Evolutionary conservation across 2,329 filamentous ascomycete species (phyloP), one percentile per base, ranked within the genome.

Genomic region (Paraphoma sp.): DNA sequence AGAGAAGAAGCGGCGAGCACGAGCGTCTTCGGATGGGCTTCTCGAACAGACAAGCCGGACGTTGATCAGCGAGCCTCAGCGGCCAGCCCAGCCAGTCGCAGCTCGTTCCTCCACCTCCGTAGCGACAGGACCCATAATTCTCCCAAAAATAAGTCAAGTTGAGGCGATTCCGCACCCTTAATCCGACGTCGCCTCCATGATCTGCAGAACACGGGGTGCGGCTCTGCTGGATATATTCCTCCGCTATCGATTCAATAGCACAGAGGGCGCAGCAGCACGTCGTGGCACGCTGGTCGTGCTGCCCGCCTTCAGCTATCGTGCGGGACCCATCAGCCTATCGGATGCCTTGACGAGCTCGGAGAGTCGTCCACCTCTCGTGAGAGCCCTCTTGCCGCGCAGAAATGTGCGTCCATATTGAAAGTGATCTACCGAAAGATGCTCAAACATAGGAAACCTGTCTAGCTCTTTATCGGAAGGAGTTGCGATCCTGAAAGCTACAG

Each of bases 1-100:
- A 54, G 55, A 43, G 46, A 49, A 53, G 30, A 42, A 38, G 18
- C 18, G 36, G 33, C 33, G 33, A 36, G 33, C 33, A 36, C 33
- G 45, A 47, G 23, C 51, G 10, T 53, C 43, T 50, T 56, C 54
- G 52, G 53, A 50, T 65, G 57, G 38, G 30, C 64, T 65, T 62
- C 58, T 61, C 55, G 49, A 63, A 59, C 33, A 38, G 53, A 60
- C 57, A 63, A 55, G 57, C 57, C 59, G 49, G 58, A 57, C 56
- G 56, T 53, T 53, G 45, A 59, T 63, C 59, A 48, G 42, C 38
- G 42, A 53, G 51, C 43, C 17, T 23, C 52, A 14, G 41, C 30
- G 28, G 31, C 48, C 16, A 4, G 11, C 40, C 33, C 48, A 52
- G 42, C 52, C 51, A 57, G 46, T 54, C 45, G 53, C 56, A 43